These are phyloP conservation scores for Allium fistulosum DNA, from an alignment of 106 monocot species.

Conservation along the genomic window DNA sequence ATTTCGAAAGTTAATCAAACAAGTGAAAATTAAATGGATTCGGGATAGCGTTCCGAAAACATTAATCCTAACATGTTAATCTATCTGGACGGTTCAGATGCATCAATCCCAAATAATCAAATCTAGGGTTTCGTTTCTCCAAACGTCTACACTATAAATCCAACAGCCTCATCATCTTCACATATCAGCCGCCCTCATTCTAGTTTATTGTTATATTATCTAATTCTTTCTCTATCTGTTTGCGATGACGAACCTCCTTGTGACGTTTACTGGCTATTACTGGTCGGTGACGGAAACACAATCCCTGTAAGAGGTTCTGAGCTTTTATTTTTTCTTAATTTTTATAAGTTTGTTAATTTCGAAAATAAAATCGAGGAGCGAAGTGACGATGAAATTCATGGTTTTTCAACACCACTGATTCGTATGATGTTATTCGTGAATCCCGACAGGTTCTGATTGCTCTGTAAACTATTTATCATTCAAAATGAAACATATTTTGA, in stretches of 20 bases:
- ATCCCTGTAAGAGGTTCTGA: conserved; percentile 2
- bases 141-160: neutral
- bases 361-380: neutral
- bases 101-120: no score
- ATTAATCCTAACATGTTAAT: no score
- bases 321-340: neutral
- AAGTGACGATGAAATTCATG: conserved; percentile 9
- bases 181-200: no score
- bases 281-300: conserved; percentile 5
- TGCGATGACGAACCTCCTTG: neutral
- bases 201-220: neutral
- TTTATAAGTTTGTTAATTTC: neutral
- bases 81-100: no score
- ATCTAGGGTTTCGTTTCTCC: neutral
- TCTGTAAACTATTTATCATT: neutral
- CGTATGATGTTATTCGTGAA: conserved; percentile 1
- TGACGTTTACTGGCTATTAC: neutral
- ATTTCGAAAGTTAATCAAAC: no score
- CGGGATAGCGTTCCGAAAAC: no score
- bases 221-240: neutral
- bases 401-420: conserved; percentile 3
- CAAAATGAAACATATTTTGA: no score
- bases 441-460: conserved; percentile 11
- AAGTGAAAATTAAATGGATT: no score
- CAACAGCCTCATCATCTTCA: neutral